phyloP scores from a whole-genome alignment of 345 rosid species.

The Bruguiera sexangula region DNA sequence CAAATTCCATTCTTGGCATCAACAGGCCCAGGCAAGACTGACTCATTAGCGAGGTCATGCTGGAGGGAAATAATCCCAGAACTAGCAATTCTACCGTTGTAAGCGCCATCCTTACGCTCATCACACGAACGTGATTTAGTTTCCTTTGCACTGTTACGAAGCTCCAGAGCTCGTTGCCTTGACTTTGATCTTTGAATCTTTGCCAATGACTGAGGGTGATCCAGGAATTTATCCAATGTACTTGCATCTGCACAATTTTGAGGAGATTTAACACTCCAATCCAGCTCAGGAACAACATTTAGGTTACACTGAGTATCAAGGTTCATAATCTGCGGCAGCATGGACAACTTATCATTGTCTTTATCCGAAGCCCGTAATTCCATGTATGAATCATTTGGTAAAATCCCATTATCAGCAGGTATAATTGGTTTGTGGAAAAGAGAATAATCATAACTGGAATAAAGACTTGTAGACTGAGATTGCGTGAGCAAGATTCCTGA shows the following conservation, averaged over 20 bases:
- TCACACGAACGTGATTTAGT: conserved; percentile 26
- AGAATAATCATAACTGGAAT: conserved; percentile 35
- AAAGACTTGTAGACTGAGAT: conserved; percentile 38
- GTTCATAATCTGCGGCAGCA: conserved; percentile 23
- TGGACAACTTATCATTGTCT: conserved; percentile 31
- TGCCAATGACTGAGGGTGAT: conserved; percentile 45
- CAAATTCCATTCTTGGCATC: conserved; percentile 27
- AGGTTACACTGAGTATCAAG: conserved; percentile 25
- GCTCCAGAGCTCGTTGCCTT: conserved; percentile 64
- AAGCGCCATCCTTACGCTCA: conserved; percentile 27
- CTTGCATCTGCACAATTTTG: conserved; percentile 34
- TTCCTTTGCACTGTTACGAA: conserved; percentile 61
- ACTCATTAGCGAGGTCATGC: conserved; percentile 33
- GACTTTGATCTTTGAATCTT: conserved; percentile 71
- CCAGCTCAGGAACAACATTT: conserved; percentile 33
- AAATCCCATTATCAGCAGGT: conserved; percentile 29
- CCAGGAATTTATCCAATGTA: conserved; percentile 28
- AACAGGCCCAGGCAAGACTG: conserved; percentile 31
- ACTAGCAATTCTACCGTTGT: conserved; percentile 20
- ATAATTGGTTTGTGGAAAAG: conserved; percentile 29
- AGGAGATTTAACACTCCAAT: conserved; percentile 41
- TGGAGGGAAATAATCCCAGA: conserved; percentile 39
- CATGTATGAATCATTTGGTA: conserved; percentile 18
- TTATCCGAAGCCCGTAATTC: conserved; percentile 22
- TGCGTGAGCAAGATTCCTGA: conserved; percentile 48